Evolutionary conservation across 768 basidiomycete species (phyloP).

Genomic region (Mrakia hoshinonis): DNA sequence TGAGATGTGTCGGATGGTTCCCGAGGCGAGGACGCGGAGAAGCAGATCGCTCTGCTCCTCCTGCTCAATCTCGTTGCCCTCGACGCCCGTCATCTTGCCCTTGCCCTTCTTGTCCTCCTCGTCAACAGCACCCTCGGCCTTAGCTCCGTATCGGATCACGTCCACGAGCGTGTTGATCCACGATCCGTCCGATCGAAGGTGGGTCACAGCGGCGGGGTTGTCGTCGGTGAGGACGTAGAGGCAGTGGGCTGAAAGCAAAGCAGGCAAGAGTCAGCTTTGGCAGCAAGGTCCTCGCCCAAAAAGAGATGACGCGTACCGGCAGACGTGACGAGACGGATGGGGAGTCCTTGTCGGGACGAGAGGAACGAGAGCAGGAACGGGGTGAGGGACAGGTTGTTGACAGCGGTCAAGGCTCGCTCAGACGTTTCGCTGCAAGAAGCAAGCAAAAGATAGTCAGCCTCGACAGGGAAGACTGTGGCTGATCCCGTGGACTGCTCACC

Average conservation of each 20-base stretch:
- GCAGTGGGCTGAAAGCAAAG: conserved; percentile 59
- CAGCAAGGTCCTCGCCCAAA: background rate
- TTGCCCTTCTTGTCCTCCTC: conserved; percentile 34
- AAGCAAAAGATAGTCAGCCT: background rate
- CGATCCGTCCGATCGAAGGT: conserved; percentile 44
- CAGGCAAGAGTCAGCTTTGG: background rate
- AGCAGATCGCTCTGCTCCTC: conserved; percentile 49
- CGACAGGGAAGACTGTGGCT: background rate
- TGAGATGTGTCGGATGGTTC: conserved; percentile 43
- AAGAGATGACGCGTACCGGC: conserved; percentile 54
- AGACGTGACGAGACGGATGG: conserved; percentile 62
- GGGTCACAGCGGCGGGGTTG: conserved; percentile 64
- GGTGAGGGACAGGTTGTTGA: conserved; percentile 67
- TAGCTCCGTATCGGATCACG: conserved; percentile 18
- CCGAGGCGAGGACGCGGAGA: conserved; percentile 58
- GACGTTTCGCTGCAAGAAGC: conserved; percentile 62
- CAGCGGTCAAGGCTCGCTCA: conserved; percentile 77
- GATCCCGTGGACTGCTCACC: conserved; percentile 47
- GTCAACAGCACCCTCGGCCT: conserved; percentile 24
- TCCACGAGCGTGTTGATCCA: conserved; percentile 47
- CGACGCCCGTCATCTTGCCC: conserved; percentile 32
- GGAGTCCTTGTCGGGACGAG: conserved; percentile 57
- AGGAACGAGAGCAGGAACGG: conserved; percentile 90
- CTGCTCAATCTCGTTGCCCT: conserved; percentile 30
- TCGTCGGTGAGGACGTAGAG: conserved; percentile 89